Evolutionary conservation across 2,329 filamentous ascomycete genomes (phyloP).

Genomic region (Fusarium pseudonygamai): DNA sequence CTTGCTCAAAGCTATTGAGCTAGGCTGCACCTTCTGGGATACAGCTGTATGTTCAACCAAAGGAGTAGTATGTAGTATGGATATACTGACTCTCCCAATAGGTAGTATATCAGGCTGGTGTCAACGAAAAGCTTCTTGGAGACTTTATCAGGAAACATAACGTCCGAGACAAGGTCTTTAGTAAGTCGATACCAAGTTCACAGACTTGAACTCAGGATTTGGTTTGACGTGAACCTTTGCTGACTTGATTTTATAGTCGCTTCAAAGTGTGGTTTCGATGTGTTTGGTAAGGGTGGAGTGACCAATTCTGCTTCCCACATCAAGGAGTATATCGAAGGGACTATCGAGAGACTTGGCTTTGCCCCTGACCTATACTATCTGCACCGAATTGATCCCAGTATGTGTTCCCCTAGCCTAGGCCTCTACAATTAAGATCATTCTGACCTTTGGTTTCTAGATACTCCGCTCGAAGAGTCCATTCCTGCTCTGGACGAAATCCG

Average conservation of each 20-base stretch:
- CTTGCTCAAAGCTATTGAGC: not conserved
- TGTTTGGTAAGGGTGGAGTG: not conserved
- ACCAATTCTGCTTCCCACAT: not conserved
- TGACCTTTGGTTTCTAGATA: not conserved
- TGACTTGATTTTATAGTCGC: not conserved
- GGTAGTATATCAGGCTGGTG: constrained; percentile 1
- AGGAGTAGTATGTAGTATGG: accelerated
- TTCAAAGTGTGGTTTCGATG: constrained; percentile 1
- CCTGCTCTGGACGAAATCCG: not conserved
- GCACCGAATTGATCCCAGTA: constrained; percentile 6
- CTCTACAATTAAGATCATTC: too few relatives aligned
- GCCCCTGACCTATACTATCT: constrained; percentile 5
- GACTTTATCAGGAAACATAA: constrained; percentile 13
- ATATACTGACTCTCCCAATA: not conserved
- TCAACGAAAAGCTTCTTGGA: constrained; percentile 7
- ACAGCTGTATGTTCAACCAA: not conserved
- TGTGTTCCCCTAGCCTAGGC: too few relatives aligned
- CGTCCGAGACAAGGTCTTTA: constrained; percentile 1
- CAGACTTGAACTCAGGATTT: not conserved
- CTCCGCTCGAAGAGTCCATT: not conserved
- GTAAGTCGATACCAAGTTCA: not conserved
- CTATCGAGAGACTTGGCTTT: constrained; percentile 4
- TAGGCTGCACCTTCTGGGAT: constrained; percentile 10
- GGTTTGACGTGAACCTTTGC: not conserved
- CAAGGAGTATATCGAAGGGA: constrained; percentile 3